Evolutionary conservation across 371 early-diverging fungal genomes (phyloP).

Genomic region (Mucor mucedo): DNA sequence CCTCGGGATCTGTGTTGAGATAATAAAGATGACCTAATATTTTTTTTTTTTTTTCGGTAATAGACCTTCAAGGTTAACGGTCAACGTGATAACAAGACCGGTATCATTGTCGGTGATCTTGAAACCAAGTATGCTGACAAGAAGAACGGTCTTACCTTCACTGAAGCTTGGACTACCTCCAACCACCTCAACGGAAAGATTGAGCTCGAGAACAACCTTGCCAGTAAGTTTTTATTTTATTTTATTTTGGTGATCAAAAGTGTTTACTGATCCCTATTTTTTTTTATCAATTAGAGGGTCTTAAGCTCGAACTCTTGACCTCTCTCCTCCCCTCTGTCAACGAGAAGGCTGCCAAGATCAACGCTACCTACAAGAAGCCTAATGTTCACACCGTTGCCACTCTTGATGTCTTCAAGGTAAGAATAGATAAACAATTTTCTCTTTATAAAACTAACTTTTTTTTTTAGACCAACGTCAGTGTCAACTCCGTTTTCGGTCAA

Average conservation of each 20-base stretch:
- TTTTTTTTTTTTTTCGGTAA: neutral
- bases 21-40: neutral
- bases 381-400: slow-evolving; percentile 56
- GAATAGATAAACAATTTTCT: neutral
- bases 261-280: neutral
- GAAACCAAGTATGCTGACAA: slow-evolving; percentile 96
- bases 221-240: slow-evolving; percentile 75
- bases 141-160: slow-evolving; percentile 90
- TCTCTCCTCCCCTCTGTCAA: slow-evolving; percentile 54
- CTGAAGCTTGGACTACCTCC: slow-evolving; percentile 94
- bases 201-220: slow-evolving; percentile 92
- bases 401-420: slow-evolving; percentile 58
- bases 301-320: slow-evolving; percentile 55
- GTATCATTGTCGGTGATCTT: slow-evolving; percentile 92
- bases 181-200: slow-evolving; percentile 92
- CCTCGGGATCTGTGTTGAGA: neutral
- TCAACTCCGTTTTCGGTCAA: slow-evolving; percentile 65
- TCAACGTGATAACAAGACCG: slow-evolving; percentile 91
- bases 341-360: slow-evolving; percentile 56
- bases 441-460: neutral
- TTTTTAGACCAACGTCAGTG: slow-evolving; percentile 48
- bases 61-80: slow-evolving; percentile 96
- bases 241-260: neutral
- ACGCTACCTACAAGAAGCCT: slow-evolving; percentile 56
- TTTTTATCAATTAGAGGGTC: slow-evolving; percentile 40